Conservation (phyloP, 148 eudicot species). For the Rhododendron simsii region DNA sequence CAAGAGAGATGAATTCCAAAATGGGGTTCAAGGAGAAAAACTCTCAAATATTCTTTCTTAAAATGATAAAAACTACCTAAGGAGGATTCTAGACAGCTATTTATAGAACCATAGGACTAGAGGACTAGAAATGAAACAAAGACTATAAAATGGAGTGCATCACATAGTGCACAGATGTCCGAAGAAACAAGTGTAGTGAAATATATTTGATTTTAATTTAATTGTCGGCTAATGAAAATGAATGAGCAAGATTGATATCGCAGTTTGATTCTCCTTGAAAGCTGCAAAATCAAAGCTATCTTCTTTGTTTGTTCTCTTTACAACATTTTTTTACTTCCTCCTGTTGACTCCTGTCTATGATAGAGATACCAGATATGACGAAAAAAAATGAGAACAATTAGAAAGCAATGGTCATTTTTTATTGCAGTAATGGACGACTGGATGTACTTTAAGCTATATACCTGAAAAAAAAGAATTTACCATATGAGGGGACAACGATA, state of each 20-base stretch:
- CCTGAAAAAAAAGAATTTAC: neutral
- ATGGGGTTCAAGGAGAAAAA: neutral
- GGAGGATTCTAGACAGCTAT: neutral
- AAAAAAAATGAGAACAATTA: neutral
- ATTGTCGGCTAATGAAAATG: neutral
- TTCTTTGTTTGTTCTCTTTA: neutral
- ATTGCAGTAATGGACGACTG: neutral
- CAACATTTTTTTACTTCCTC: neutral
- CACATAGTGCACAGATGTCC: neutral
- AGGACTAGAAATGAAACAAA: neutral
- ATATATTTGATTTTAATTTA: neutral
- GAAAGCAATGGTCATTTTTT: neutral
- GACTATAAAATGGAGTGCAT: neutral
- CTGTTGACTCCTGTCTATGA: neutral
- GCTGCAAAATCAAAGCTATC: neutral
- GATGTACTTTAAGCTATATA: neutral
- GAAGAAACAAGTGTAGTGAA: neutral
- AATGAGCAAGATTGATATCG: neutral
- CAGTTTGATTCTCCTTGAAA: constrained; percentile 1
- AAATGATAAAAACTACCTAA: neutral
- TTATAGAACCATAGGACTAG: neutral
- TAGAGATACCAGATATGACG: neutral
- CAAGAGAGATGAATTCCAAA: neutral
- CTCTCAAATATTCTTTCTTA: neutral
- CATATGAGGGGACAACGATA: neutral